phyloP scores from a whole-genome alignment of 1,284 basidiomycete genomes.

The Ganoderma sp. region DNA sequence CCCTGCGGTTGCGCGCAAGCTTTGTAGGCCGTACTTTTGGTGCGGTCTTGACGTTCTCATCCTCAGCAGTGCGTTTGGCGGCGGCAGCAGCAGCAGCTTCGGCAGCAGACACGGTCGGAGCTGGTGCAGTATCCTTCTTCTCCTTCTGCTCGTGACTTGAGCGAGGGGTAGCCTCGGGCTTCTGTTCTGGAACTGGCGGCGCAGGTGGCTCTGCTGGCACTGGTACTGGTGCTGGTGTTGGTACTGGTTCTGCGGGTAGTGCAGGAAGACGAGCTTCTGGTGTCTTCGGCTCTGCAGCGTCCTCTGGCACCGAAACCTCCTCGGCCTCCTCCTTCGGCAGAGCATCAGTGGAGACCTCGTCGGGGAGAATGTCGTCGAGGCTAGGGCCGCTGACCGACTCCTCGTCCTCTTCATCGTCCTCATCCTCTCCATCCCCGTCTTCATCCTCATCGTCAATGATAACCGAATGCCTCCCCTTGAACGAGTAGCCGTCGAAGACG shows the following conservation, averaged over 20 bases:
- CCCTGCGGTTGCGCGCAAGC: conserved; percentile 54
- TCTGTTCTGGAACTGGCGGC: conserved; percentile 24
- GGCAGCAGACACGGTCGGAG: conserved; percentile 17
- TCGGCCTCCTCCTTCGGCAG: conserved; percentile 32
- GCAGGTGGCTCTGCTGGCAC: conserved; percentile 33
- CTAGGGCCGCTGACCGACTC: conserved; percentile 35
- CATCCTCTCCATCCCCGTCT: conserved; percentile 52
- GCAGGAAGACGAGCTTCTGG: conserved; percentile 66
- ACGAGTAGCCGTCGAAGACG: conserved; percentile 88
- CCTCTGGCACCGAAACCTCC: conserved; percentile 40
- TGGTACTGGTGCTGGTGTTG: not conserved
- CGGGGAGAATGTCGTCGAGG: conserved; percentile 35
- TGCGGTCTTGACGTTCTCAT: conserved; percentile 32
- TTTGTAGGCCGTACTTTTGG: conserved; percentile 40
- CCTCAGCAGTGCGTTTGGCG: conserved; percentile 28
- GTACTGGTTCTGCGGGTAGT: conserved; percentile 47
- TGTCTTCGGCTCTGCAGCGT: conserved; percentile 67
- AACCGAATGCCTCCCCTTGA: conserved; percentile 83
- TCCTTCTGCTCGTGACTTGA: conserved; percentile 25
- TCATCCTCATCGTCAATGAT: conserved; percentile 74
- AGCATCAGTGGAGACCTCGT: conserved; percentile 27
- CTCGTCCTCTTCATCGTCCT: conserved; percentile 43
- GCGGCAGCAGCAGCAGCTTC: conserved; percentile 28
- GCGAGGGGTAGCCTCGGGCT: conserved; percentile 24
- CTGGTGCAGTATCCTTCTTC: not conserved